Evolutionary conservation across 2,329 filamentous ascomycete genomes (phyloP).

Genomic region (Calonectria montana): DNA sequence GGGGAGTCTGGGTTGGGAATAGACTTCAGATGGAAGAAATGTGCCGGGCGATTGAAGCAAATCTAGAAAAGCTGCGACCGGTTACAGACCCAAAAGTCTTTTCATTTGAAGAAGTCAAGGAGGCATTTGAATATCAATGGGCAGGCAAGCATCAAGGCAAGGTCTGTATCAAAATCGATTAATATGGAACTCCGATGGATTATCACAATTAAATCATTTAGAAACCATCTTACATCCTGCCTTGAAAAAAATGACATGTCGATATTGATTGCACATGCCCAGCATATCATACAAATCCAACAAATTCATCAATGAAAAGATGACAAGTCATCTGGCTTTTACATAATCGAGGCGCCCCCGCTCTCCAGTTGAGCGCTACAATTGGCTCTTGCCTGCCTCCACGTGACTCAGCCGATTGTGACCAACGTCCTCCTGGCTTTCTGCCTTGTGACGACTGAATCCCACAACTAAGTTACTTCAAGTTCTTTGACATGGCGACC

Average conservation of each 20-base stretch:
- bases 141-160: conserved; percentile 50
- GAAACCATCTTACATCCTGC: neutral
- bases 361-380: neutral
- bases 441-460: neutral
- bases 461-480: no score
- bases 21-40: conserved; percentile 61
- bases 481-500: neutral
- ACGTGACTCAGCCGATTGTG: neutral
- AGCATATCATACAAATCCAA: neutral
- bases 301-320: neutral
- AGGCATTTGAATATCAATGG: conserved; percentile 53
- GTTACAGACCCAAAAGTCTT: conserved; percentile 58
- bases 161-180: conserved; percentile 43
- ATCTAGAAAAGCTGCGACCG: conserved; percentile 52
- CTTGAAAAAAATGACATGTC: neutral
- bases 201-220: neutral
- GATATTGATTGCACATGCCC: neutral
- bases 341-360: neutral
- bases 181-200: neutral
- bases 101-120: conserved; percentile 53
- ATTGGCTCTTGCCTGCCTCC: neutral
- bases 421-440: neutral
- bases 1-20: conserved; percentile 58
- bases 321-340: neutral
- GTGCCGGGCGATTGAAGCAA: conserved; percentile 59